Evolutionary conservation across 73 alveolate species (phyloP).

Genomic region (Halteria grandinella): DNA sequence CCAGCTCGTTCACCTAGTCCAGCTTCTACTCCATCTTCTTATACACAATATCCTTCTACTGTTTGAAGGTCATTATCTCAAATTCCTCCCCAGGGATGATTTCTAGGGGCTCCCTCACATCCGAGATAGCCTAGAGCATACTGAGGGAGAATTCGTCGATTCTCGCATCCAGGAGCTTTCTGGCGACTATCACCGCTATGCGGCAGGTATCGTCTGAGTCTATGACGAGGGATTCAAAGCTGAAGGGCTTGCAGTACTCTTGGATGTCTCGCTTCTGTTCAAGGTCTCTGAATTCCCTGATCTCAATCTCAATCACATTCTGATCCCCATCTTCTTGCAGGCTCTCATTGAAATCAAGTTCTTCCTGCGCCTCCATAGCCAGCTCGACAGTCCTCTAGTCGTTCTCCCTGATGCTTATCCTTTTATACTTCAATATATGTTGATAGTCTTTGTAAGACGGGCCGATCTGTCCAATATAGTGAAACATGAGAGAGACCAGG

Average conservation of each 20-base stretch:
- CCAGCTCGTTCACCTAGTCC: constrained; percentile 23
- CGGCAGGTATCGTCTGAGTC: constrained; percentile 53
- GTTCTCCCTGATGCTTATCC: background rate
- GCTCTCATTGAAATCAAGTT: background rate
- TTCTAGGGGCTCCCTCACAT: constrained; percentile 41
- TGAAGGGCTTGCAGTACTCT: constrained; percentile 50
- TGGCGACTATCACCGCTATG: constrained; percentile 43
- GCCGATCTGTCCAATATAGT: constrained; percentile 2
- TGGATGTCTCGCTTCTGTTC: constrained; percentile 27
- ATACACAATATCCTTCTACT: constrained; percentile 5
- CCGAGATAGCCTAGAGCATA: constrained; percentile 46
- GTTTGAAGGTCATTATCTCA: background rate
- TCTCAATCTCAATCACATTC: constrained; percentile 37
- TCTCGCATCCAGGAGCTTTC: constrained; percentile 38
- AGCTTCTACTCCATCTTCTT: constrained; percentile 22
- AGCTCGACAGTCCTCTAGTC: background rate
- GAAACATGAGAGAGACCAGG: constrained; percentile 29
- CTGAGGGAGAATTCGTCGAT: constrained; percentile 38
- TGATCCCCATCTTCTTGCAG: background rate
- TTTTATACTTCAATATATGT: constrained; percentile 2
- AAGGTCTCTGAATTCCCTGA: constrained; percentile 26
- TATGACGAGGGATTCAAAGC: constrained; percentile 13
- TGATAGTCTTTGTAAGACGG: constrained; percentile 20
- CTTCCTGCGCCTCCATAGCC: constrained; percentile 3
- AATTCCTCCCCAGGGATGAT: background rate